Evolutionary conservation across 2,329 filamentous ascomycete species (phyloP).

Genomic region (Raffaelea albimanens): DNA sequence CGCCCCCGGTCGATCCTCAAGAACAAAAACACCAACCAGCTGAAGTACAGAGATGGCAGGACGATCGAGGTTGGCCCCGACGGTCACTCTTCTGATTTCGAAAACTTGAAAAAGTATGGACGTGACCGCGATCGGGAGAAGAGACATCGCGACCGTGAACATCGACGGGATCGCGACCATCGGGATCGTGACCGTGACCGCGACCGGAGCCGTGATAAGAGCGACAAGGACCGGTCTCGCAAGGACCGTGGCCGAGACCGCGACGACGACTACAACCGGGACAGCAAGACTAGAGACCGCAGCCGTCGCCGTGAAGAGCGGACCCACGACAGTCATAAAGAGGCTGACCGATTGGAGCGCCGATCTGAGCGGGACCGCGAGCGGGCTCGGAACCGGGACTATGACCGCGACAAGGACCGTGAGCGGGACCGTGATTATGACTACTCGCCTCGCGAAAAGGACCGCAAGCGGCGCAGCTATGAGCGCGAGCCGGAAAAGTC

Average conservation of each 20-base stretch:
- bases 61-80: conserved; percentile 31
- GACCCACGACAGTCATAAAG: conserved; percentile 26
- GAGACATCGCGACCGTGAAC: conserved; percentile 12
- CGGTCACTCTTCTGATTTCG: conserved; percentile 10
- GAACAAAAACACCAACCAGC: conserved; percentile 48
- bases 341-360: conserved; percentile 18
- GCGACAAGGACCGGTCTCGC: conserved; percentile 16
- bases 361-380: conserved; percentile 9
- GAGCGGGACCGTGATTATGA: conserved; percentile 1
- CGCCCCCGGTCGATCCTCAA: conserved; percentile 52
- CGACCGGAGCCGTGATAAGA: conserved; percentile 12
- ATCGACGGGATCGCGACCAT: conserved; percentile 21
- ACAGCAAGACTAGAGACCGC: conserved; percentile 28
- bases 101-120: conserved; percentile 2
- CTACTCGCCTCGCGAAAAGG: not conserved
- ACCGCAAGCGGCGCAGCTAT: conserved; percentile 7
- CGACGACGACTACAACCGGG: conserved; percentile 34
- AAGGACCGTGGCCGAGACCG: conserved; percentile 18
- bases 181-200: conserved; percentile 21
- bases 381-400: conserved; percentile 19
- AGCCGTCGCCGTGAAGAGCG: conserved; percentile 34
- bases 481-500: not conserved
- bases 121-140: not conserved
- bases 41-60: conserved; percentile 40
- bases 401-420: conserved; percentile 21